phyloP scores from a whole-genome alignment of 2,329 filamentous ascomycete species.

The Neopestalotiopsis rosae region DNA sequence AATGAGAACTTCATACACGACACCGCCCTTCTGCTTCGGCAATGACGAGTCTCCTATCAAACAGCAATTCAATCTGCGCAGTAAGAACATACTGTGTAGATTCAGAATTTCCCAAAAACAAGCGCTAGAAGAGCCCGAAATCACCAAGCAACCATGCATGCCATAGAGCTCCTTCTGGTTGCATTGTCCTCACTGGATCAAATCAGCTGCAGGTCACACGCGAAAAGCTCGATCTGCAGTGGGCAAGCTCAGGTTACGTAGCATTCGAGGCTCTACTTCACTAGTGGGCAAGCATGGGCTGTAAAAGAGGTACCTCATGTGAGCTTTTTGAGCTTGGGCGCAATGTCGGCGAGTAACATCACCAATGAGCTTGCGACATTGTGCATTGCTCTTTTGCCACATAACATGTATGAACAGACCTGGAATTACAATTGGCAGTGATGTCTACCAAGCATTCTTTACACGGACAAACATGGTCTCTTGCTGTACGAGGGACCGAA shows the following conservation, averaged over 20 bases:
- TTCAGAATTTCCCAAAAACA: neutral
- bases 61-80: neutral
- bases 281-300: neutral
- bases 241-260: neutral
- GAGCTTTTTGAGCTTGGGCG: neutral
- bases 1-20: neutral
- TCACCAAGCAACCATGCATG: neutral
- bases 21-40: conserved; percentile 1
- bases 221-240: neutral
- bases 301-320: neutral
- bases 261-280: neutral
- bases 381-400: neutral
- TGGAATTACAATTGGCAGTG: neutral
- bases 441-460: no score
- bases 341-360: neutral
- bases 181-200: neutral
- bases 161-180: neutral
- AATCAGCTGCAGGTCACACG: neutral
- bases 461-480: no score
- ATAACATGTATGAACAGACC: neutral
- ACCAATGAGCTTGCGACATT: neutral
- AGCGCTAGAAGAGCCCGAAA: neutral
- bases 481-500: no score
- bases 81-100: neutral
- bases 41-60: neutral